Evolutionary conservation across 2,329 filamentous ascomycete genomes (phyloP).

Genomic region (Xenoacremonium recifei): DNA sequence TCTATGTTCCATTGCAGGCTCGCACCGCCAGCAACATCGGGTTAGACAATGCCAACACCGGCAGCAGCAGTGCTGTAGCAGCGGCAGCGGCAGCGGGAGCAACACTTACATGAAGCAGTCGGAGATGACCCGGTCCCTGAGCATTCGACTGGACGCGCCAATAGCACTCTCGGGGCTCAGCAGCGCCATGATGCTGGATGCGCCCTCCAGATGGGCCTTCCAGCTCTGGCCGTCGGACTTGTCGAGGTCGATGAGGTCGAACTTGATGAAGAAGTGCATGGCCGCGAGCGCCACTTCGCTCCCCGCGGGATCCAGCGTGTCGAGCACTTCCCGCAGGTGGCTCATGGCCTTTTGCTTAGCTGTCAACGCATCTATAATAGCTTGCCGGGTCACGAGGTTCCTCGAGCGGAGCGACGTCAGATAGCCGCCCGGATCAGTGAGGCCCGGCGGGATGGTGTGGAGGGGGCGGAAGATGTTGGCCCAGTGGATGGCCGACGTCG

Average conservation of each 20-base stretch:
- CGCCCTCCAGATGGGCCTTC: conserved; percentile 46
- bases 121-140: conserved; percentile 46
- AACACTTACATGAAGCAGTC: conserved; percentile 46
- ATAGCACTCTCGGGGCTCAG: conserved; percentile 28
- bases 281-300: conserved; percentile 47
- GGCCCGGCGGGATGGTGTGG: conserved; percentile 28
- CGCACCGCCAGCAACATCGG: conserved; percentile 6
- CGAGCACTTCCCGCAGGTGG: conserved; percentile 39
- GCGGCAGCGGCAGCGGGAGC: conserved; percentile 2
- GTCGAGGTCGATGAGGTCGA: conserved; percentile 49
- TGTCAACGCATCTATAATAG: conserved; percentile 45
- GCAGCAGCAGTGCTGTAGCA: neutral
- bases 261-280: conserved; percentile 51
- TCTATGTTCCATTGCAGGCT: neutral
- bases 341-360: conserved; percentile 48
- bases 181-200: conserved; percentile 40
- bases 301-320: conserved; percentile 37
- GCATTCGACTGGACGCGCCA: conserved; percentile 31
- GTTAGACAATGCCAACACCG: conserved; percentile 7
- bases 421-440: conserved; percentile 36
- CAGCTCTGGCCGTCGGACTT: conserved; percentile 40
- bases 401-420: conserved; percentile 36
- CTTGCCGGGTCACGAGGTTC: conserved; percentile 36
- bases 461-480: conserved; percentile 41
- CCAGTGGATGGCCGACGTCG: conserved; percentile 49